Base-by-base conservation (phyloP, 306 rosid species). In the Rosa persica region DNA sequence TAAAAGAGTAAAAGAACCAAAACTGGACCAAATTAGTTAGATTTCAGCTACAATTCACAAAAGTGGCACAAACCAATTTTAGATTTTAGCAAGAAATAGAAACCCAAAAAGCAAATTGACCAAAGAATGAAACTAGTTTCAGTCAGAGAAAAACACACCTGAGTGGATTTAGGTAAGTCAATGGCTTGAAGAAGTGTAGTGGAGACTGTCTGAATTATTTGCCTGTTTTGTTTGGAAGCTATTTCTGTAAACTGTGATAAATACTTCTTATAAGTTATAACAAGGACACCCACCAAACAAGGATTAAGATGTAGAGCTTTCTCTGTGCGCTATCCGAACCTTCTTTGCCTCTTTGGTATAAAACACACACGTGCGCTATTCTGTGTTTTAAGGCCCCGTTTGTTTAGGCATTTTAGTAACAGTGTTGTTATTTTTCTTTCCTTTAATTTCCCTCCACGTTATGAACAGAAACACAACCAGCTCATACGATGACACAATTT, bases 281-380 rank as follows among this genome's bases (percentile, higher is more conserved):
- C 36, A 34, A 19, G 9, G 39, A 74, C 55, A 51, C 71, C 40
- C 68, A 5, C 70, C 81, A 71, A 81, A 81, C 88, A 64, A 78
- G 39, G 85, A 74, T 20, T 70, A 71, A 47, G 48, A 80, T 27
- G 72, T 49, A 66, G 65, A 60, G 54, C 79, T 34, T 10, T 7
- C 8, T 42, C 43, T 23, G 12, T 74, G 27, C 38, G 47, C 84
- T 55, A 58, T 67, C 58, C n/a, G 54, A 76, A 54, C 69, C 74
- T 38, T 38, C 25, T 66, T 8, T 38, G 2, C 36, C 36, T 30
- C 36, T 30, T 30, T 30, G 36, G 36, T 34, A 20, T 34, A 15
- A 75, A 65, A 64, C 36, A 51, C 73, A 67, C 81, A 72, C 79
- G 79, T 76, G 84, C 76, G 75, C 55, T 79, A 48, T 62, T 15